Percentiles rank a stretch among this genome's conserved stretches.
Evolutionary conservation across 2,329 filamentous ascomycete species (phyloP).

Genomic region (Pseudogymnoascus sp.): DNA sequence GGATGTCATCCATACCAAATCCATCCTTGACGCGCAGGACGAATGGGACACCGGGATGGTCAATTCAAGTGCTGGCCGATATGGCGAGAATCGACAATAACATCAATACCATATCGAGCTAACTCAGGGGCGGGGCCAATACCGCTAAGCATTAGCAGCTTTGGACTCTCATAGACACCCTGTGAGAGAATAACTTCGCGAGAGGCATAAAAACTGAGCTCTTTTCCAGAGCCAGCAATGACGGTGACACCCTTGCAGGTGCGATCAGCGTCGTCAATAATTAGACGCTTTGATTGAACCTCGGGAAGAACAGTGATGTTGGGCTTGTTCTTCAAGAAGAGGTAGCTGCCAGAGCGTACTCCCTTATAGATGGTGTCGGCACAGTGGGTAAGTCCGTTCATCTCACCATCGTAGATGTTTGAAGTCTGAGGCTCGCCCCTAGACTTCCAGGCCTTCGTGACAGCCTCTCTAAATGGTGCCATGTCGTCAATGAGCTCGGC

Average conservation of each 20-base stretch:
- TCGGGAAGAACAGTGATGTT: constrained; percentile 45
- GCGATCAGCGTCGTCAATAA: constrained; percentile 37
- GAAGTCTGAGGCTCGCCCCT: constrained; percentile 43
- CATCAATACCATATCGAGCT: constrained; percentile 24
- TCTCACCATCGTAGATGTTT: constrained; percentile 47
- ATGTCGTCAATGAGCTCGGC: constrained; percentile 45
- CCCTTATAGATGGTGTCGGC: constrained; percentile 51
- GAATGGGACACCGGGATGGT: constrained; percentile 33
- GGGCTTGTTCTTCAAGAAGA: constrained; percentile 41
- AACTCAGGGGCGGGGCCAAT: constrained; percentile 23
- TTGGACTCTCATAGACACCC: constrained; percentile 10
- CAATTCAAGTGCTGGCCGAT: constrained; percentile 29
- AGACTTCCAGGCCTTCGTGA: constrained; percentile 46
- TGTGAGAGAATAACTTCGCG: constrained; percentile 30
- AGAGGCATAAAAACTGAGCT: constrained; percentile 37
- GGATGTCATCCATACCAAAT: constrained; percentile 30
- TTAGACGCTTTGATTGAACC: constrained; percentile 42
- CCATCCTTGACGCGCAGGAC: constrained; percentile 36
- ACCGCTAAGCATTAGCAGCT: constrained; percentile 11
- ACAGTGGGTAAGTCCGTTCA: constrained; percentile 45
- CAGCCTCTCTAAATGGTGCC: constrained; percentile 40
- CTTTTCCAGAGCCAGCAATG: constrained; percentile 33
- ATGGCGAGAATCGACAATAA: constrained; percentile 23
- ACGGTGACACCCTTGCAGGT: constrained; percentile 37
- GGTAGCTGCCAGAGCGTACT: constrained; percentile 42